Evolutionary conservation across 1,139 yeast species (phyloP).

Genomic region (Hansenula lynferdii): DNA sequence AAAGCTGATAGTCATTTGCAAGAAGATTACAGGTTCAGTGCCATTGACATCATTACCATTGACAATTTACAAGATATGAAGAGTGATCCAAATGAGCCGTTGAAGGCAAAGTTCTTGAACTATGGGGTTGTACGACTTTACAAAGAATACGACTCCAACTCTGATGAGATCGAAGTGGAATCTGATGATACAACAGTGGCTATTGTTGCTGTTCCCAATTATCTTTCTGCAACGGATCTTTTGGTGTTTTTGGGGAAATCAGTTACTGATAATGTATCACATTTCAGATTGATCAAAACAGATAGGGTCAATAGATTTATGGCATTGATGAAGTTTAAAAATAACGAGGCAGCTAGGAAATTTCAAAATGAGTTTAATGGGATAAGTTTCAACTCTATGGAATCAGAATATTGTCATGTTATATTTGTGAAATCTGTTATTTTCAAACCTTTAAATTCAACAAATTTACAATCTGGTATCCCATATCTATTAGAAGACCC

Average conservation of each 20-base stretch:
- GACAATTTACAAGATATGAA: not conserved
- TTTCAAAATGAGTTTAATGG: slow-evolving; percentile 73
- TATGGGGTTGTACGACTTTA: slow-evolving; percentile 70
- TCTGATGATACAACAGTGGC: slow-evolving; percentile 69
- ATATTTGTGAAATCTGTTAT: slow-evolving; percentile 61
- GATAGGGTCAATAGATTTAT: slow-evolving; percentile 66
- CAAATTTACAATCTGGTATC: slow-evolving; percentile 27
- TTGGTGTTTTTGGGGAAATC: slow-evolving; percentile 70
- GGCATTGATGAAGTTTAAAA: slow-evolving; percentile 72
- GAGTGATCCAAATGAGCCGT: slow-evolving; percentile 4
- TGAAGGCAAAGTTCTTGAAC: slow-evolving; percentile 44
- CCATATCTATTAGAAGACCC: slow-evolving; percentile 78
- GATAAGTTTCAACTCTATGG: slow-evolving; percentile 76
- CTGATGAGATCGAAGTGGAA: slow-evolving; percentile 22
- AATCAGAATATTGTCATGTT: slow-evolving; percentile 82
- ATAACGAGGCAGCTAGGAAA: slow-evolving; percentile 46
- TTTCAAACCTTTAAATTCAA: slow-evolving; percentile 28
- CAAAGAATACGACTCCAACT: slow-evolving; percentile 32
- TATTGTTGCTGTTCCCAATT: slow-evolving; percentile 81
- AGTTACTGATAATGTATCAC: slow-evolving; percentile 54
- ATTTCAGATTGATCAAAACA: slow-evolving; percentile 67
- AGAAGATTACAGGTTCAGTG: slow-evolving; percentile 30
- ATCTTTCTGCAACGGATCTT: slow-evolving; percentile 80
- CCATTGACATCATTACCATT: slow-evolving; percentile 2
- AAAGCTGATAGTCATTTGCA: no score